Conservation (phyloP, 1,284 basidiomycete genomes). For the Cyathus olla region DNA sequence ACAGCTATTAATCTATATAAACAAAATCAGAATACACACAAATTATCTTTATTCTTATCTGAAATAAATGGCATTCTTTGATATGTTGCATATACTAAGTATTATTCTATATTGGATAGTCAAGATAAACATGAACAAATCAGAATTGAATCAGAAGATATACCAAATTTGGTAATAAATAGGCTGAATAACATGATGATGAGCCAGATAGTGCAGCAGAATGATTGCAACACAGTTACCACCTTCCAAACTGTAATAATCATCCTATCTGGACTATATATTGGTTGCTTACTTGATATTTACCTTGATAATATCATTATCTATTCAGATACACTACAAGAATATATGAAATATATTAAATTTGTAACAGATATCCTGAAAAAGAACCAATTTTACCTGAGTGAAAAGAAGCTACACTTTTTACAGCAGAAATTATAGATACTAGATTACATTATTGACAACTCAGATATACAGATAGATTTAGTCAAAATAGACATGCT, state of each 20-base stretch:
- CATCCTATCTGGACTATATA: slow-evolving; percentile 17
- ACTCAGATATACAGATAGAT: slow-evolving; percentile 50
- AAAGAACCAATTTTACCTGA: slow-evolving; percentile 37
- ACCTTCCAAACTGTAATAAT: slow-evolving; percentile 3
- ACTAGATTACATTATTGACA: slow-evolving; percentile 43
- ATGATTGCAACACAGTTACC: slow-evolving; percentile 23
- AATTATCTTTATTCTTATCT: slow-evolving; percentile 20
- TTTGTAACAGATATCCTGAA: slow-evolving; percentile 37
- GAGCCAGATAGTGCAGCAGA: slow-evolving; percentile 35
- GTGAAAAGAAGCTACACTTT: slow-evolving; percentile 36
- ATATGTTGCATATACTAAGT: slow-evolving; percentile 16
- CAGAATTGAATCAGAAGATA: slow-evolving; percentile 34
- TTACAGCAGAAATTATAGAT: slow-evolving; percentile 33
- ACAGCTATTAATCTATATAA: slow-evolving; percentile 18
- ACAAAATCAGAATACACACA: slow-evolving; percentile 23
- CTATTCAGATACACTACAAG: slow-evolving; percentile 40
- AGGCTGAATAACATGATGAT: slow-evolving; percentile 46
- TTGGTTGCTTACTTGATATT: slow-evolving; percentile 31
- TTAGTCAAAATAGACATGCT: slow-evolving; percentile 45
- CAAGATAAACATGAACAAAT: slow-evolving; percentile 49
- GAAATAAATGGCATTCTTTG: slow-evolving; percentile 40
- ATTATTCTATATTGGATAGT: slow-evolving; percentile 36
- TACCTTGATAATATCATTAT: slow-evolving; percentile 49
- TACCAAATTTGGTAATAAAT: slow-evolving; percentile 22
- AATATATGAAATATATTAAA: slow-evolving; percentile 42